phyloP scores from a whole-genome alignment of 768 basidiomycete species.

The Exidia glandulosa region DNA sequence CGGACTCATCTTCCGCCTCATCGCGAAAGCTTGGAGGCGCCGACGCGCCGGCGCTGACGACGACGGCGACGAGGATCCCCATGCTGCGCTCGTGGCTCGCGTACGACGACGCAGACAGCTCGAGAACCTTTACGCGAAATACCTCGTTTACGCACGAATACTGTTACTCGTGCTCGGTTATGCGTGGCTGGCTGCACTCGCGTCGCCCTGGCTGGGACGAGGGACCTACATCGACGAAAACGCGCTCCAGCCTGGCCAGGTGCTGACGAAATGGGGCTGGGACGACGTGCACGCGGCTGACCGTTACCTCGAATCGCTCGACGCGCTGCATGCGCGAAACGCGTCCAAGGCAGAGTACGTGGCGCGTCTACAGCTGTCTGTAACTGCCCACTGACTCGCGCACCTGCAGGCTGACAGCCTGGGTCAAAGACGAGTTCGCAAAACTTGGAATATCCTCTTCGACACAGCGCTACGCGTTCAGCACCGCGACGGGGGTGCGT shows the following conservation, averaged over 20 bases:
- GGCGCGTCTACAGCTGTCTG: background rate
- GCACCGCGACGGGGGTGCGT: slow-evolving; percentile 39
- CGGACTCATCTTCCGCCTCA: too few relatives aligned
- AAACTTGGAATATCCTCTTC: slow-evolving; percentile 63
- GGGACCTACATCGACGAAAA: slow-evolving; percentile 88
- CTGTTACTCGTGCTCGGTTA: slow-evolving; percentile 55
- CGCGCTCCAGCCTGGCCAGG: slow-evolving; percentile 93
- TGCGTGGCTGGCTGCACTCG: slow-evolving; percentile 76
- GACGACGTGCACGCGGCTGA: slow-evolving; percentile 82
- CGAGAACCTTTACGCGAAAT: background rate
- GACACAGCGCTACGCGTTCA: slow-evolving; percentile 56
- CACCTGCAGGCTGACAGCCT: slow-evolving; percentile 47
- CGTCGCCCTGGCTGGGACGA: slow-evolving; percentile 50
- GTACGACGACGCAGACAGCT: background rate
- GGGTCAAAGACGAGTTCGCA: slow-evolving; percentile 52
- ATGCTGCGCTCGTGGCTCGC: background rate
- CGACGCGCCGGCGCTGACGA: background rate
- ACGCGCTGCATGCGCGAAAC: slow-evolving; percentile 49
- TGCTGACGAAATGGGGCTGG: slow-evolving; percentile 89
- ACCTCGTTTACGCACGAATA: slow-evolving; percentile 20
- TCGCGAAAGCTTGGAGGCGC: too few relatives aligned
- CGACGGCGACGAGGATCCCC: background rate
- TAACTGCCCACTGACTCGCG: background rate
- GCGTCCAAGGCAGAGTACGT: slow-evolving; percentile 63
- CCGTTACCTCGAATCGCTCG: slow-evolving; percentile 59